Conservation (phyloP, 164 flowering plant species). For the Liquidambar formosana region DNA sequence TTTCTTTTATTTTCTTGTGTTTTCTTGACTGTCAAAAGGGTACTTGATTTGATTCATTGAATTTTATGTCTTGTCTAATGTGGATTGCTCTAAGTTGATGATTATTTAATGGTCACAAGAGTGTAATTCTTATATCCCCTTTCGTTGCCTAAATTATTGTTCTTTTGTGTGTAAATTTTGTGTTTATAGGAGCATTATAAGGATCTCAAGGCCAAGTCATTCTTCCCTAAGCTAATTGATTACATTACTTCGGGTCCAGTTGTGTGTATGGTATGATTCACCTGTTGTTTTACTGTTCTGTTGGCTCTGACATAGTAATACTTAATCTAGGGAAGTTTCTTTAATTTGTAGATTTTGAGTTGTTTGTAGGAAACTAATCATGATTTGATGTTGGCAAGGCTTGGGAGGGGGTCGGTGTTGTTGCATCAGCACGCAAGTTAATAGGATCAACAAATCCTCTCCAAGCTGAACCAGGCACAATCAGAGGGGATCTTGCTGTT, state of each 20-base stretch:
- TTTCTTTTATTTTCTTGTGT: too few species aligned
- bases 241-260: slow-evolving; percentile 98
- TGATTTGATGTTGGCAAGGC: slow-evolving; percentile 51
- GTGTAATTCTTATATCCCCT: neutral
- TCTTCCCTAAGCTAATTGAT: slow-evolving; percentile 80
- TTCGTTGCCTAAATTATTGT: neutral
- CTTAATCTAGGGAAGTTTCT: neutral
- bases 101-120: neutral
- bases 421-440: slow-evolving; percentile 92
- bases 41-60: neutral
- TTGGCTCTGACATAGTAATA: neutral
- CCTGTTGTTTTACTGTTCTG: neutral
- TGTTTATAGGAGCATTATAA: slow-evolving; percentile 86
- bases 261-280: slow-evolving; percentile 80
- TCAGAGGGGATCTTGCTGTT: slow-evolving; percentile 95
- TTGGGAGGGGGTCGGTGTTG: slow-evolving; percentile 98
- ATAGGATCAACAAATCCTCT: slow-evolving; percentile 96
- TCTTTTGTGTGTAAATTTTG: neutral
- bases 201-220: slow-evolving; percentile 78
- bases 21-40: neutral
- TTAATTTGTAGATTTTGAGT: neutral
- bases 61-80: neutral
- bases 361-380: neutral
- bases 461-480: slow-evolving; percentile 95
- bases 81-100: neutral